Evolutionary conservation across 2,329 filamentous ascomycete genomes (phyloP).

Genomic region (Arthrobotrys megalospora): DNA sequence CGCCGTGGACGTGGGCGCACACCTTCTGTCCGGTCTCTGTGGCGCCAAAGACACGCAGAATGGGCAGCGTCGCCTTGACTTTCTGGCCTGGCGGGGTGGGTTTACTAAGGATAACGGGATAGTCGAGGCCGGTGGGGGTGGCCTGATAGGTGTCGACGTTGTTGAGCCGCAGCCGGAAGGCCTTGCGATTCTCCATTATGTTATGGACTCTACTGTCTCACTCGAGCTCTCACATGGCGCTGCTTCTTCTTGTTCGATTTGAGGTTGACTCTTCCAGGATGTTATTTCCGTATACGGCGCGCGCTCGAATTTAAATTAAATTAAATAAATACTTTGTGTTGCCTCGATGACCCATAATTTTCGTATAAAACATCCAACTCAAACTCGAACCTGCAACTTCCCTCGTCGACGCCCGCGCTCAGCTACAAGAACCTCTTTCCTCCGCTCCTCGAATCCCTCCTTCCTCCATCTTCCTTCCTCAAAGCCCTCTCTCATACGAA

Average conservation of each 20-base stretch:
- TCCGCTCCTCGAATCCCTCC: background rate
- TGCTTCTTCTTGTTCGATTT: too few relatives aligned
- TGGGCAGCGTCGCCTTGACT: conserved; percentile 80
- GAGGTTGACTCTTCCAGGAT: too few relatives aligned
- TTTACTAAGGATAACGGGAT: conserved; percentile 78
- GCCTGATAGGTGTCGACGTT: conserved; percentile 96
- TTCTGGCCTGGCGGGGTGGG: conserved; percentile 73
- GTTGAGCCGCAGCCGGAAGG: conserved; percentile 90
- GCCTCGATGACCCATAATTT: conserved; percentile 21
- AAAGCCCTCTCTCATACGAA: background rate
- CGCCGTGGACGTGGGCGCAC: conserved; percentile 94
- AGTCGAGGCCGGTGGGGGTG: conserved; percentile 74
- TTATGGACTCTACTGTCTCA: background rate
- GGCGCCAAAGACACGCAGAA: conserved; percentile 90
- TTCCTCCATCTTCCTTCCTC: background rate
- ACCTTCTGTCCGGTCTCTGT: conserved; percentile 97
- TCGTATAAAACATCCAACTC: background rate
- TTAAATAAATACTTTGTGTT: background rate
- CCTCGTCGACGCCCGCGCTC: too few relatives aligned
- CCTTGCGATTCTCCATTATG: background rate
- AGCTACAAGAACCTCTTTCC: too few relatives aligned
- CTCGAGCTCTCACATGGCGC: background rate
- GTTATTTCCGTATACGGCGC: too few relatives aligned
- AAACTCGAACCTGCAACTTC: background rate
- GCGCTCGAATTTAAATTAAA: too few relatives aligned